These are phyloP conservation scores for Erythrophleum ivorense DNA, from an alignment of 331 rosid species.

Conservation along the genomic window DNA sequence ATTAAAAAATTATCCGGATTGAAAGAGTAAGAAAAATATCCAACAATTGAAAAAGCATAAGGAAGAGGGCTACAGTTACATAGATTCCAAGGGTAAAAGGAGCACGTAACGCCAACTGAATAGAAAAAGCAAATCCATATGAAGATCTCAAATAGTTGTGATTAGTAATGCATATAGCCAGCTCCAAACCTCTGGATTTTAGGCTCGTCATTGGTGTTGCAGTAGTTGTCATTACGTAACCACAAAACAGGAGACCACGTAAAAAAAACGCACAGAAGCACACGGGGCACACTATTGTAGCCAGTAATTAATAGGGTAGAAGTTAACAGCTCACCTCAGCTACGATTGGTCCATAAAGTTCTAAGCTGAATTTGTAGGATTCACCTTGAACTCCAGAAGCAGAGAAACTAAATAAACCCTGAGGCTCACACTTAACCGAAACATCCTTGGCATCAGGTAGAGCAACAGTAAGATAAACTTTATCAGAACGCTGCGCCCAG, in stretches of 20 bases:
- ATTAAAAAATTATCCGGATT: background rate
- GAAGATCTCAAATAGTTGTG: slow-evolving; percentile 1
- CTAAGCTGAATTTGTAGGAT: slow-evolving; percentile 66
- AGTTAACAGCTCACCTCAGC: slow-evolving; percentile 60
- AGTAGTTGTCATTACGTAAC: background rate
- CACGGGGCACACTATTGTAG: background rate
- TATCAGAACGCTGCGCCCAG: slow-evolving; percentile 89
- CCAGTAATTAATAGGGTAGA: background rate
- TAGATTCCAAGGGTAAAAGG: background rate
- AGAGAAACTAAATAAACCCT: slow-evolving; percentile 76
- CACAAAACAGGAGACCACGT: background rate
- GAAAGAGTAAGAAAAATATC: slow-evolving; percentile 4
- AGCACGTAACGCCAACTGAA: background rate
- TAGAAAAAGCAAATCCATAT: background rate
- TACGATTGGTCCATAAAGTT: slow-evolving; percentile 63
- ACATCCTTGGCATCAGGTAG: slow-evolving; percentile 88
- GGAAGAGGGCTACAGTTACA: background rate
- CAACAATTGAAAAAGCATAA: background rate
- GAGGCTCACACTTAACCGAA: slow-evolving; percentile 73
- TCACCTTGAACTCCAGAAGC: slow-evolving; percentile 70
- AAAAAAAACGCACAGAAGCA: background rate
- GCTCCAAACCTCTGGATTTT: background rate
- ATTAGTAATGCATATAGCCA: slow-evolving; percentile 1
- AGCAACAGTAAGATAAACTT: slow-evolving; percentile 79
- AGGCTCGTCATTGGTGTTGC: background rate